Conservation (phyloP, 2,329 filamentous ascomycete species). For the Claviceps citrina region DNA sequence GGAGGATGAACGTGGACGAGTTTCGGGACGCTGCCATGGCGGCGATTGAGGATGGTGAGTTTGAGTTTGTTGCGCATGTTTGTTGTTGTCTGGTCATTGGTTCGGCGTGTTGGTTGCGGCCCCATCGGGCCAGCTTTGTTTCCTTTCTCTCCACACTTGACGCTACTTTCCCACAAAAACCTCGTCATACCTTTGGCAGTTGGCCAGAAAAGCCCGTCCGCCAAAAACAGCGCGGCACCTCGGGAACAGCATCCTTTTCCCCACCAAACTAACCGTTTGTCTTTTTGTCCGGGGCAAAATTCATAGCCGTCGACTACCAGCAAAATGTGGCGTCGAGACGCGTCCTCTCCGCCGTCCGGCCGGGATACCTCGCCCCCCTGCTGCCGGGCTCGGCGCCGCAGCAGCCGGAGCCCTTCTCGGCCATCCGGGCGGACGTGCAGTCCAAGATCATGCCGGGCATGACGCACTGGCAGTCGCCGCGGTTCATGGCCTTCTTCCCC, state of each 20-base stretch:
- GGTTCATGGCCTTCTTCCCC: slow-evolving; percentile 94
- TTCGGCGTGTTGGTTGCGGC: no score
- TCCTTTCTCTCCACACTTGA: no score
- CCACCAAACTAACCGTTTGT: no score
- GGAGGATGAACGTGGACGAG: slow-evolving; percentile 60
- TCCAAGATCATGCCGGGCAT: slow-evolving; percentile 78
- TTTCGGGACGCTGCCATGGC: slow-evolving; percentile 64
- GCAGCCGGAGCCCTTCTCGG: slow-evolving; percentile 56
- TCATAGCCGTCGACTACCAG: slow-evolving; percentile 76
- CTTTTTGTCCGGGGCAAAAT: no score
- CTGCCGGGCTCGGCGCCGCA: slow-evolving; percentile 53
- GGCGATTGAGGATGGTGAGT: slow-evolving; percentile 69
- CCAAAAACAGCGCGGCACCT: no score
- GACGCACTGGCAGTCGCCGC: slow-evolving; percentile 87
- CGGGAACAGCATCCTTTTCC: no score
- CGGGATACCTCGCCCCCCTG: slow-evolving; percentile 71
- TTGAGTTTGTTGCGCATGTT: no score
- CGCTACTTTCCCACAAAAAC: no score
- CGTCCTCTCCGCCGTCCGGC: slow-evolving; percentile 63
- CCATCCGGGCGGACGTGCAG: slow-evolving; percentile 73
- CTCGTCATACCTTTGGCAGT: no score
- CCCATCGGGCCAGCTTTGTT: no score
- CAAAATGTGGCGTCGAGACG: slow-evolving; percentile 53
- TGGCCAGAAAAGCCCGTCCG: no score
- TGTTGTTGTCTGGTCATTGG: no score